Percentiles rank a stretch among this genome's conserved stretches.
Evolutionary conservation across 306 rosid species (phyloP).

Genomic region (Cicer judaicum): DNA sequence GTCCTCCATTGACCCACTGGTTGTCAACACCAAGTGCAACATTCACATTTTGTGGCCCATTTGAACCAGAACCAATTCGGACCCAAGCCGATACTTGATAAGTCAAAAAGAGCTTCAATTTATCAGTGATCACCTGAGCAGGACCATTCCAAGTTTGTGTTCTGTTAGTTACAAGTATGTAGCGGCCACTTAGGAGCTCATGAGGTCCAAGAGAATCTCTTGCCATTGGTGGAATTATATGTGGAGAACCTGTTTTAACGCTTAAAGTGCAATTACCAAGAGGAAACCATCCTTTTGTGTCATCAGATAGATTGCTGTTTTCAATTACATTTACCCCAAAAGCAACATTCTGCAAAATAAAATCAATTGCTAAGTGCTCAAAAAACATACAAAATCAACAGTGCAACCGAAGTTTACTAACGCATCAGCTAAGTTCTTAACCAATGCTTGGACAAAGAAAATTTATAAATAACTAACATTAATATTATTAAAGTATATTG

Average conservation of each 20-base stretch:
- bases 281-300: conserved; percentile 86
- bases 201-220: conserved; percentile 88
- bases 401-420: conserved; percentile 17
- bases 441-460: conserved; percentile 6
- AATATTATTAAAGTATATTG: conserved; percentile 11
- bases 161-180: conserved; percentile 76
- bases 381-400: conserved; percentile 15
- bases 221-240: conserved; percentile 90
- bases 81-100: conserved; percentile 98
- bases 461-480: conserved; percentile 28
- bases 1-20: conserved; percentile 99
- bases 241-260: conserved; percentile 86
- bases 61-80: conserved; percentile 72
- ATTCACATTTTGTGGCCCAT: conserved; percentile 81
- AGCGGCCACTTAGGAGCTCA: conserved; percentile 77
- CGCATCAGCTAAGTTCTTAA: conserved; percentile 17
- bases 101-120: conserved; percentile 77
- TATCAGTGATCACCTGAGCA: conserved; percentile 85
- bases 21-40: conserved; percentile 83
- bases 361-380: conserved; percentile 35
- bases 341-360: conserved; percentile 61
- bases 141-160: conserved; percentile 98
- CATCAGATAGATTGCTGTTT: conserved; percentile 77
- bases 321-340: conserved; percentile 80
- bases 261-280: conserved; percentile 85